A percentile compares a stretch with the other conserved stretches of the same genome.
phyloP scores from a whole-genome alignment of 2,329 filamentous ascomycete genomes.

The Aspergillus ochraceoroseus region DNA sequence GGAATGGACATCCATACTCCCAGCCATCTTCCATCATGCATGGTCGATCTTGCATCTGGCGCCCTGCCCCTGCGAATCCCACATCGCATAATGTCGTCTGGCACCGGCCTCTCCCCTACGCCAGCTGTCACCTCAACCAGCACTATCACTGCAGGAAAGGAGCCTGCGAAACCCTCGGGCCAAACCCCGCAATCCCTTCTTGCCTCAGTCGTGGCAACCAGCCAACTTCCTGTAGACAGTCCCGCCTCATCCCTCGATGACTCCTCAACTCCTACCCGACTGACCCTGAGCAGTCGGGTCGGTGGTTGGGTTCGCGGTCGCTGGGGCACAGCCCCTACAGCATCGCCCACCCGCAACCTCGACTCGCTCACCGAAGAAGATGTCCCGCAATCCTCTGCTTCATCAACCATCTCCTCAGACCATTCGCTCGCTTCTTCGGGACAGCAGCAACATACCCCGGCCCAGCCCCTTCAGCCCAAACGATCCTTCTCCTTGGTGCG shows the following conservation, averaged over 20 bases:
- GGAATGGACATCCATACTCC: conserved; percentile 88
- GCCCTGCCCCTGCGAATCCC: conserved; percentile 39
- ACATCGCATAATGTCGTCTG: conserved; percentile 45
- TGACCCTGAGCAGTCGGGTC: conserved; percentile 51
- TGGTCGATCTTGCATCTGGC: conserved; percentile 54
- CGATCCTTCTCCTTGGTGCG: conserved; percentile 13
- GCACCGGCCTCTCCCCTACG: conserved; percentile 39
- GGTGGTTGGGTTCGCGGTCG: conserved; percentile 62
- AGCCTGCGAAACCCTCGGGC: conserved; percentile 21
- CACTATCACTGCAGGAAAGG: conserved; percentile 34
- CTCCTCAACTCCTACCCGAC: conserved; percentile 20
- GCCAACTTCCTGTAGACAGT: conserved; percentile 20
- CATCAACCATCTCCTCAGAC: conserved; percentile 48
- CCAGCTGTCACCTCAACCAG: conserved; percentile 38
- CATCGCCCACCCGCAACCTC: conserved; percentile 12
- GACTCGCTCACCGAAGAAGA: conserved; percentile 10
- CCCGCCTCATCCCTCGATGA: conserved; percentile 24
- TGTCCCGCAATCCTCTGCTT: conserved; percentile 16
- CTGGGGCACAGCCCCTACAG: conserved; percentile 54
- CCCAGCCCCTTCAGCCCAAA: conserved; percentile 6
- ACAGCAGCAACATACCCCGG: conserved; percentile 11
- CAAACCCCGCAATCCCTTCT: conserved; percentile 34
- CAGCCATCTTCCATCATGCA: conserved; percentile 68
- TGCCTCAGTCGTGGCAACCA: conserved; percentile 34
- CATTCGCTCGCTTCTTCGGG: conserved; percentile 59